A percentile compares a stretch with the other conserved stretches of the same genome.
phyloP scores from a whole-genome alignment of 2,329 filamentous ascomycete genomes.

The Pseudogymnoascus sp. region DNA sequence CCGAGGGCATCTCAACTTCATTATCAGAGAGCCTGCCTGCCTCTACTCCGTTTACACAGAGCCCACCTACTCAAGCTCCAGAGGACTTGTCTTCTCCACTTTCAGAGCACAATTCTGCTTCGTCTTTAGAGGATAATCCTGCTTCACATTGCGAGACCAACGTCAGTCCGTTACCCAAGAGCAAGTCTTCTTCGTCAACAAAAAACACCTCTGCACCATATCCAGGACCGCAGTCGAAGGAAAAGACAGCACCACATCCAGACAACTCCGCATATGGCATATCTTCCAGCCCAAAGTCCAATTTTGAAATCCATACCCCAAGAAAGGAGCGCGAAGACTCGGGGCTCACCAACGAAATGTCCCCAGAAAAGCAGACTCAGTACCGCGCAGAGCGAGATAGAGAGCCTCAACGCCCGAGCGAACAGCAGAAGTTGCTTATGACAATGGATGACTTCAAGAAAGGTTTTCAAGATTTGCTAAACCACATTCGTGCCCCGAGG shows the following conservation, averaged over 20 bases:
- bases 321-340: not conserved
- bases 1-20: not conserved
- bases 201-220: not conserved
- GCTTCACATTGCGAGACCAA: not conserved
- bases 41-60: not conserved
- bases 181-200: not conserved
- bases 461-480: not conserved
- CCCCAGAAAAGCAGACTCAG: not conserved
- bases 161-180: not conserved
- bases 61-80: not conserved
- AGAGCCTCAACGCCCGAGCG: not conserved
- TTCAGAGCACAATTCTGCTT: not conserved
- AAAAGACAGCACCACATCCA: not conserved
- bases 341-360: not conserved
- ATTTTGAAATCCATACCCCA: not conserved
- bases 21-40: not conserved
- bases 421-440: not conserved
- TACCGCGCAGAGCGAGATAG: not conserved
- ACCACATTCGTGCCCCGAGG: not conserved
- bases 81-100: not conserved
- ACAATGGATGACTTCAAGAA: not conserved
- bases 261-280: not conserved
- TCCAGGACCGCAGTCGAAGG: not conserved
- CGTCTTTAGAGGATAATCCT: not conserved
- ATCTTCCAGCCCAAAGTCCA: not conserved